These are phyloP conservation scores for Rhodotorula sp. DNA, from an alignment of 1,284 basidiomycete genomes.

Conservation along the genomic window DNA sequence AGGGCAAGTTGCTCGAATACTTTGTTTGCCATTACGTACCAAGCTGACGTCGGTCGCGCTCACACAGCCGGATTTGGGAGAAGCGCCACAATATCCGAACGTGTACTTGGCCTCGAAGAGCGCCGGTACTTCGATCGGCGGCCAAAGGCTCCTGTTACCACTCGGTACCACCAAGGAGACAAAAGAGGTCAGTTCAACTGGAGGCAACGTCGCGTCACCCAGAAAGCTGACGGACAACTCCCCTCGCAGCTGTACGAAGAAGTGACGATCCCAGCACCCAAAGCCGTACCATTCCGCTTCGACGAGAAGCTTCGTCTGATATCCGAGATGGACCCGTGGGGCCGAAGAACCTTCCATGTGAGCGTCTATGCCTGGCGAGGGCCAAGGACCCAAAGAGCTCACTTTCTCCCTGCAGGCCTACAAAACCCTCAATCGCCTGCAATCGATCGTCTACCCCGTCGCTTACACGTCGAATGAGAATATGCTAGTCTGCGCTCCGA, in stretches of 20 bases:
- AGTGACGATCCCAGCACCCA: conserved; percentile 83
- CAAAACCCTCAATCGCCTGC: conserved; percentile 82
- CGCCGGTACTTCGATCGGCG: conserved; percentile 68
- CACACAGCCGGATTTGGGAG: conserved; percentile 58
- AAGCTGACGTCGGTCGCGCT: conserved; percentile 6
- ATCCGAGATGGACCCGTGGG: conserved; percentile 71
- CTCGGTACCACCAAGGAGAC: conserved; percentile 71
- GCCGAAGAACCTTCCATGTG: conserved; percentile 83
- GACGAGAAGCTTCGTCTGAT: conserved; percentile 72
- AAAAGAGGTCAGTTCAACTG: conserved; percentile 58
- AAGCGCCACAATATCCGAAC: conserved; percentile 67
- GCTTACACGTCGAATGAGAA: conserved; percentile 96
- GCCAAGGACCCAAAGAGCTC: background rate
- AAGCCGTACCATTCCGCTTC: conserved; percentile 68
- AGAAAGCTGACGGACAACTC: conserved; percentile 3
- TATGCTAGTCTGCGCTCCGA: conserved; percentile 92
- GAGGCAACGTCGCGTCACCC: background rate
- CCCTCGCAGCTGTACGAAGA: conserved; percentile 59
- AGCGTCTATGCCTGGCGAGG: conserved; percentile 45
- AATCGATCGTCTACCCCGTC: conserved; percentile 90
- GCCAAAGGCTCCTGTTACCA: conserved; percentile 73
- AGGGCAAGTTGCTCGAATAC: conserved; percentile 40
- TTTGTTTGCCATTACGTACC: no score
- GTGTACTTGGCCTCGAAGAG: conserved; percentile 68
- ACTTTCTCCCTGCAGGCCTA: conserved; percentile 66